Evolutionary conservation across 805 yeast genomes (phyloP).

Genomic region (Yamadazyma phyllophila): DNA sequence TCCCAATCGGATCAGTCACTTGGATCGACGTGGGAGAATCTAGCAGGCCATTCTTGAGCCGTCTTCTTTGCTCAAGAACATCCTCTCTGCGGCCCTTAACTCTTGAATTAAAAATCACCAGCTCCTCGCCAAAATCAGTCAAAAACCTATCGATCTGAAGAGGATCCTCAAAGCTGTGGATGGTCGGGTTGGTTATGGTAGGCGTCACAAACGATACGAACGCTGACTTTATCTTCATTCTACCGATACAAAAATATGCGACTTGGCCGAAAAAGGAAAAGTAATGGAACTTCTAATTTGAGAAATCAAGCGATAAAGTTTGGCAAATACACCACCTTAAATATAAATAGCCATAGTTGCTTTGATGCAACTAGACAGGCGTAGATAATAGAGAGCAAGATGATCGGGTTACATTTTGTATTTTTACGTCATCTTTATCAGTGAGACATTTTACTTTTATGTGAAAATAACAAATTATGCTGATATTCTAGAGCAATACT

Average conservation of each 20-base stretch:
- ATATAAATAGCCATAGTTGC: neutral
- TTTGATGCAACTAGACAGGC: no score
- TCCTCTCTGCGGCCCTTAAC: slow-evolving; percentile 7
- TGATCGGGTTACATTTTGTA: no score
- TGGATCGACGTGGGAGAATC: no score
- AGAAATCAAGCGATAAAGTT: neutral
- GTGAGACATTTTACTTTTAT: no score
- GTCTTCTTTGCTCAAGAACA: slow-evolving; percentile 5
- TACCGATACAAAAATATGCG: neutral
- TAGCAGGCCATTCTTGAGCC: neutral
- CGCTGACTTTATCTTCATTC: slow-evolving; percentile 11
- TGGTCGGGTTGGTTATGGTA: slow-evolving; percentile 13
- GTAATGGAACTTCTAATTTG: neutral
- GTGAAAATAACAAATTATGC: no score
- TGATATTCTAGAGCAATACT: no score
- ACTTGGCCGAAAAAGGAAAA: slow-evolving; percentile 1
- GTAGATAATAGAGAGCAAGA: no score
- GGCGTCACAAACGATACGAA: slow-evolving; percentile 12
- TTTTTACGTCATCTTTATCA: no score
- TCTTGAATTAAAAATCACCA: neutral
- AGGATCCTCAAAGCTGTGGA: slow-evolving; percentile 3
- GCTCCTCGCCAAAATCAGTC: slow-evolving; percentile 1
- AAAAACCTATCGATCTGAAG: slow-evolving; percentile 5
- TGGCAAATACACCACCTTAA: neutral
- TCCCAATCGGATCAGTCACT: no score